These are phyloP conservation scores for Pyrus bretschneideri DNA, from an alignment of 306 rosid species.

Conservation along the genomic window DNA sequence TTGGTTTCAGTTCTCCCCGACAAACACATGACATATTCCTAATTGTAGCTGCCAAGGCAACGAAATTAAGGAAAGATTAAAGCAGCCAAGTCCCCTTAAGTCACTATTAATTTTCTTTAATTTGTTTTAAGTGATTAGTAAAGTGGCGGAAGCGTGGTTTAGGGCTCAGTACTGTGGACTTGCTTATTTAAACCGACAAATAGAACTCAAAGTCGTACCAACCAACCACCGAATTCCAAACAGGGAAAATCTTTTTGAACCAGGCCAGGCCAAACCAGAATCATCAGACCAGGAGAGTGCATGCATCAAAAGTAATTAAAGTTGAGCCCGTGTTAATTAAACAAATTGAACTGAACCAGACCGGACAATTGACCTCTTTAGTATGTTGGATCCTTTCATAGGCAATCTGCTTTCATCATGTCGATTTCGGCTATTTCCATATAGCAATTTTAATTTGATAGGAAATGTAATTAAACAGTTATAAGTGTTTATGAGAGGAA, in stretches of 20 bases:
- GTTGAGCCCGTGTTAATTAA: not conserved
- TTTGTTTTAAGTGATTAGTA: not conserved
- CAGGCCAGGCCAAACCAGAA: not conserved
- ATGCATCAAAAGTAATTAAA: not conserved
- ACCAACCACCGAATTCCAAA: not conserved
- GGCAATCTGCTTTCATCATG: not conserved
- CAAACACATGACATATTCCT: not conserved
- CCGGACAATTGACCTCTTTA: not conserved
- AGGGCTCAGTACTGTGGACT: not conserved
- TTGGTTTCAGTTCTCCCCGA: not conserved
- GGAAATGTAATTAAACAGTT: not conserved
- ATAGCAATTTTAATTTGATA: not conserved
- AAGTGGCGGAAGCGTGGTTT: not conserved
- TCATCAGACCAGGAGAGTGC: not conserved
- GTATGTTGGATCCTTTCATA: not conserved
- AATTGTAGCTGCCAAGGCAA: not conserved
- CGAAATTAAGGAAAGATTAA: not conserved
- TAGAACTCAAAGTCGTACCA: constrained; percentile 11
- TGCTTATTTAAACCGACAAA: constrained; percentile 17
- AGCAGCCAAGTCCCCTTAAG: not conserved
- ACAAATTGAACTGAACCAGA: not conserved
- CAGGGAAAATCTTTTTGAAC: not conserved
- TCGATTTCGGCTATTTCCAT: not conserved
- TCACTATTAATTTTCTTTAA: not conserved
- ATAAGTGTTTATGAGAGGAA: not conserved